Evolutionary conservation across 306 rosid genomes (phyloP), one percentile per base, ranked within the genome.

Genomic region (Pueraria montana): DNA sequence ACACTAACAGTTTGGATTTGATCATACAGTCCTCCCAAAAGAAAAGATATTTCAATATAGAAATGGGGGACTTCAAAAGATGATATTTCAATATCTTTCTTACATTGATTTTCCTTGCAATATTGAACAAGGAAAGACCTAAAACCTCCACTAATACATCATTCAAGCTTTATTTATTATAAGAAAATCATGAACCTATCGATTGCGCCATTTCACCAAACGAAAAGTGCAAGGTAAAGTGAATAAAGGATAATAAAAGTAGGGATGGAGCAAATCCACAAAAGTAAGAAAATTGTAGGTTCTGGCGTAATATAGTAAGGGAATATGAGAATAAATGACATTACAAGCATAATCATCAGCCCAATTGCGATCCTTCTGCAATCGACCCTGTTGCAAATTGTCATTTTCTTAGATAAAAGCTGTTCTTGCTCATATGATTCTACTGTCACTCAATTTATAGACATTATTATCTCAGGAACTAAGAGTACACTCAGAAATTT

Each of bases 241-340:
- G 82, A 34, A 67, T 79, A 79, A 67, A 52, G 4, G 12, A 78
- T 21, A 14, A 36, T n/a, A 7, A 67, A 21, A 67, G 70, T 0
- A 2, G 82, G 82, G 67, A 67, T 56, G 26, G 13, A 66, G 4
- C 82, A 79, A 14, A 79, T 6, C 52, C 66, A 52, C 4, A 66
- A 8, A 36, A 66, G 34, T 17, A 67, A 2, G 1, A 49, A 6
- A 66, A 20, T 3, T 13, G 52, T 20, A 48, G 80, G 87, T 6
- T 49, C 36, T 1, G 74, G 65, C 0, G 17, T 1, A 43, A 76
- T 2, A 36, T 5, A 76, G 65, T 18, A 46, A 76, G 78, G 82
- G 17, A 77, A 23, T n/a, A 34, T 11, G 9, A 77, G 4, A 70
- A 43, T 5, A 0, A 56, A 5, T 14, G 46, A 76, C 1, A 34